Conservation (phyloP, 2,329 filamentous ascomycete species). For the Pseudogymnoascus sp. region DNA sequence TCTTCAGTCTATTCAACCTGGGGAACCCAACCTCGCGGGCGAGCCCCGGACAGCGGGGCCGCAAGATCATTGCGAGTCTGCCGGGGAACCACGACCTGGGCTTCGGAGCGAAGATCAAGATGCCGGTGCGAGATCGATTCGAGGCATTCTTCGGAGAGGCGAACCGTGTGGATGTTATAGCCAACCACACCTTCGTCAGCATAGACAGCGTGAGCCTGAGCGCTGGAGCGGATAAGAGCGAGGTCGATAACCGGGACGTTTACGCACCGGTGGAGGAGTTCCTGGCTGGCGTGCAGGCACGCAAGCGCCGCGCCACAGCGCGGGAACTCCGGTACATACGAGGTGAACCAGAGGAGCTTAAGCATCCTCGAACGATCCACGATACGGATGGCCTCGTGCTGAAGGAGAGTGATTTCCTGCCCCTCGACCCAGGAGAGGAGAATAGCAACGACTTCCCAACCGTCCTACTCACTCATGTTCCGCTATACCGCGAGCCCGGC, state of each 20-base stretch:
- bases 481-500: constrained; percentile 71
- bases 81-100: constrained; percentile 95
- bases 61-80: constrained; percentile 74
- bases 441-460: constrained; percentile 65
- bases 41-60: constrained; percentile 48
- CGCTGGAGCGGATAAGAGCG: constrained; percentile 47
- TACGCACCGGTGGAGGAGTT: constrained; percentile 74
- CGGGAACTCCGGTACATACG: constrained; percentile 60
- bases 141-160: constrained; percentile 80
- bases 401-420: constrained; percentile 31
- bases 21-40: constrained; percentile 45
- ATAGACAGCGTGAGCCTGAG: constrained; percentile 84
- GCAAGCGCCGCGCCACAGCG: constrained; percentile 60
- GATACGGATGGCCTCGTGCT: constrained; percentile 35
- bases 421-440: constrained; percentile 35
- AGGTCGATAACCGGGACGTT: constrained; percentile 48
- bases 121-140: constrained; percentile 74
- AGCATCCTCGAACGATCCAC: constrained; percentile 52
- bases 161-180: constrained; percentile 86
- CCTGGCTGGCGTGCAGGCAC: constrained; percentile 54
- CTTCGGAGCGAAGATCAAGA: constrained; percentile 77
- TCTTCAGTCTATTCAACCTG: constrained; percentile 61
- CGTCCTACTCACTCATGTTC: constrained; percentile 83
- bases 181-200: constrained; percentile 92
- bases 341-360: constrained; percentile 44